Evolutionary conservation across 371 early-diverging fungal species (phyloP).

Genomic region (Catenaria anguillulae): DNA sequence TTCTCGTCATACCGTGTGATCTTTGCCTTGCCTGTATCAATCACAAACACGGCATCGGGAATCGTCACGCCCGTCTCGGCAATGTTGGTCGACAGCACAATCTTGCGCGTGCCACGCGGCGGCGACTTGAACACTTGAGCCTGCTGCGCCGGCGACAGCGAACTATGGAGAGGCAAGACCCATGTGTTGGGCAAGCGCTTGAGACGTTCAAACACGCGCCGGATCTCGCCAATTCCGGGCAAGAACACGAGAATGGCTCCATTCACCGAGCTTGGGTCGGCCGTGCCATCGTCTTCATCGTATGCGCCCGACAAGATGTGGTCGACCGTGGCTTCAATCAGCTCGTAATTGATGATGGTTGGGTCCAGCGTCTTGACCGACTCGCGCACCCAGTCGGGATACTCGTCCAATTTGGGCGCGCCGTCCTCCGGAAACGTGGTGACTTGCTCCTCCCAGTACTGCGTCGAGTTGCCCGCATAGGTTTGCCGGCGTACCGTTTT

Average conservation of each 20-base stretch:
- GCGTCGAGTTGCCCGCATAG: not conserved
- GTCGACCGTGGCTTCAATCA: constrained; percentile 43
- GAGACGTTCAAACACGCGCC: constrained; percentile 13
- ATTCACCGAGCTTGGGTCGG: constrained; percentile 11
- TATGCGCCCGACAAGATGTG: constrained; percentile 29
- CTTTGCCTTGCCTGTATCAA: constrained; percentile 85
- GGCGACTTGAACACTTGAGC: constrained; percentile 46
- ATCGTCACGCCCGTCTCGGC: constrained; percentile 94
- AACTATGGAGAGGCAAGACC: constrained; percentile 51
- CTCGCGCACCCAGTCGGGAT: constrained; percentile 25
- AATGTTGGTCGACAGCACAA: constrained; percentile 84
- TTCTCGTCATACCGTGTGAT: constrained; percentile 53
- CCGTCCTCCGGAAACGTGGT: not conserved
- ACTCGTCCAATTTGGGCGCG: constrained; percentile 10
- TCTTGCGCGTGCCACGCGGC: constrained; percentile 51
- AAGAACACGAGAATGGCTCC: constrained; percentile 76
- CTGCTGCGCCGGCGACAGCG: constrained; percentile 52
- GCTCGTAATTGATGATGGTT: constrained; percentile 50
- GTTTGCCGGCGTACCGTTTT: constrained; percentile 6
- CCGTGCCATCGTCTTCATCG: not conserved
- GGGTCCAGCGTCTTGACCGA: constrained; percentile 43
- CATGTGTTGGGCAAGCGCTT: constrained; percentile 15
- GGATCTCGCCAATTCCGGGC: constrained; percentile 69
- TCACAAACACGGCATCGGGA: constrained; percentile 81
- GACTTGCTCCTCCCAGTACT: constrained; percentile 1